Percentiles rank a stretch among this genome's conserved stretches.
These are phyloP conservation scores for Puccinia coronata DNA, from an alignment of 1,284 basidiomycete genomes.

Conservation along the genomic window DNA sequence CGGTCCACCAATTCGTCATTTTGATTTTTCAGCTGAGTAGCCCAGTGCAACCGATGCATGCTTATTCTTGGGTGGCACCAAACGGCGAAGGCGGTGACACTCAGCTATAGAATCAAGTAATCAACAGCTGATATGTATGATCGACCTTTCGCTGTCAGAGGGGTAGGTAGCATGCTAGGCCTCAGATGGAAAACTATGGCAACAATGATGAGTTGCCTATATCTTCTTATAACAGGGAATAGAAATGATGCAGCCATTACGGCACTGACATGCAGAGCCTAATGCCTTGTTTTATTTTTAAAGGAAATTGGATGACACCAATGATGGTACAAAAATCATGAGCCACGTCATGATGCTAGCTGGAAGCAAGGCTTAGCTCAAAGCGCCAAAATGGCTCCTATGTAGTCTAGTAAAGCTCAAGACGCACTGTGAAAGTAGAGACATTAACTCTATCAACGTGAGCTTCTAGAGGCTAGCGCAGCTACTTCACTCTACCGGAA, in stretches of 20 bases:
- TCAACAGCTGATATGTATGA: not conserved
- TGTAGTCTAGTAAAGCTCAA: not conserved
- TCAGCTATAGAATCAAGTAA: not conserved
- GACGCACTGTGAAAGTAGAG: not conserved
- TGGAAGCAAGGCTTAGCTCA: slow-evolving; percentile 16
- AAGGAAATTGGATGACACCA: not conserved
- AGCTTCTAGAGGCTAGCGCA: not conserved
- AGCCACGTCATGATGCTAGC: not conserved
- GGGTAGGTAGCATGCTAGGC: not conserved
- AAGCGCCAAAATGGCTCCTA: not conserved
- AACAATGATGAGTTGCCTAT: not conserved
- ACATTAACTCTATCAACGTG: not conserved
- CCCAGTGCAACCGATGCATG: not conserved
- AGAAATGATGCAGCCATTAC: not conserved
- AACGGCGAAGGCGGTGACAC: not conserved
- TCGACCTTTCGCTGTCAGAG: not conserved
- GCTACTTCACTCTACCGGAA: not conserved
- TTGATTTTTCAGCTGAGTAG: slow-evolving; percentile 8
- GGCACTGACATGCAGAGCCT: not conserved
- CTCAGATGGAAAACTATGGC: not conserved
- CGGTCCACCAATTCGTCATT: slow-evolving; percentile 22
- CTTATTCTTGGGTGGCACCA: not conserved
- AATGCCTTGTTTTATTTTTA: not conserved
- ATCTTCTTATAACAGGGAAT: not conserved
- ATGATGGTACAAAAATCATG: not conserved